Conservation (phyloP, 106 monocot species). For the Dendrobium huoshanense region DNA sequence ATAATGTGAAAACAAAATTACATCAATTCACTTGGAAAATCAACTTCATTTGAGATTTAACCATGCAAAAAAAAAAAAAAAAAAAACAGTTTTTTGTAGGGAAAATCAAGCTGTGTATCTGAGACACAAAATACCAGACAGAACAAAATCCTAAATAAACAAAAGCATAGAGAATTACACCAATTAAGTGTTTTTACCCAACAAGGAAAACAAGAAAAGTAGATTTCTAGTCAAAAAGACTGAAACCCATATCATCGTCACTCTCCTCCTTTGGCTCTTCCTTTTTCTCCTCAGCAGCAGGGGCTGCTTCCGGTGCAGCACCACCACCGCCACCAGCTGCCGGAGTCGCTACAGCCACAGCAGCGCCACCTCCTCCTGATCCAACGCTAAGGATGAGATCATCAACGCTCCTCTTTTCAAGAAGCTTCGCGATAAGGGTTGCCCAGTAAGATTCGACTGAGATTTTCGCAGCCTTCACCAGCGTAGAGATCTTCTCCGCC, state of each 20-base stretch:
- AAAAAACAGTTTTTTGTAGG: neutral
- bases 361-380: conserved; percentile 19
- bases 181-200: neutral
- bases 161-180: neutral
- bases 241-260: conserved; percentile 23
- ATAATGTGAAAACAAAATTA: neutral
- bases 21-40: neutral
- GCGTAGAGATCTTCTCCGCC: conserved; percentile 54
- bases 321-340: conserved; percentile 4
- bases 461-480: conserved; percentile 54
- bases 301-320: conserved; percentile 7
- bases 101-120: neutral
- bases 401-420: conserved; percentile 53
- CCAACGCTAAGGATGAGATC: conserved; percentile 52
- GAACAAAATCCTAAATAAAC: neutral
- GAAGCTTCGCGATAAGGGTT: conserved; percentile 51
- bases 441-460: conserved; percentile 55
- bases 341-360: conserved; percentile 11
- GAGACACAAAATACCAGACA: neutral
- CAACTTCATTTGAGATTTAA: neutral
- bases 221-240: conserved; percentile 15
- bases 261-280: conserved; percentile 20
- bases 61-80: neutral
- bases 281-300: conserved; percentile 26
- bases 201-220: neutral